Conservation (phyloP, 129 eudicot species). For the Calendula officinalis region DNA sequence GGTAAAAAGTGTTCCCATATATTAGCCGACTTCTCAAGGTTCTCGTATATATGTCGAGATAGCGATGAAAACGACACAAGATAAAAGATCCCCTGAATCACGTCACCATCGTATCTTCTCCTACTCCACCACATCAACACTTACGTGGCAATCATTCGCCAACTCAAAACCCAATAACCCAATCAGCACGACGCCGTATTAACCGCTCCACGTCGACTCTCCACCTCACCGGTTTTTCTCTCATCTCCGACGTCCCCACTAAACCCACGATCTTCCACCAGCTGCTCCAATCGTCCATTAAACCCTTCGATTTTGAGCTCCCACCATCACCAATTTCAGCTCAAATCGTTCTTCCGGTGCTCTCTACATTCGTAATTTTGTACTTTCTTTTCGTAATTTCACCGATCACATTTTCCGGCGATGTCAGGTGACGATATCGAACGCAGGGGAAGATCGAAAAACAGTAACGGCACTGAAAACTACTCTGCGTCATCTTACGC, state of each 20-base stretch:
- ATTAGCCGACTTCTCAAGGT: too few species aligned
- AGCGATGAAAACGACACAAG: not conserved
- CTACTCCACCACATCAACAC: slow-evolving; percentile 14
- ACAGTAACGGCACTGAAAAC: slow-evolving; percentile 6
- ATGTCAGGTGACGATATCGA: slow-evolving; percentile 48
- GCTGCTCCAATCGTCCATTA: slow-evolving; percentile 7
- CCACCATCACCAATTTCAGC: not conserved
- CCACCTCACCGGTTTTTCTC: not conserved
- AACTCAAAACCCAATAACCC: slow-evolving; percentile 11
- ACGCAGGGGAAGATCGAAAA: slow-evolving; percentile 33
- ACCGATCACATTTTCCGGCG: not conserved
- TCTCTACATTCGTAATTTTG: not conserved
- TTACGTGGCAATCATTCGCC: slow-evolving; percentile 26
- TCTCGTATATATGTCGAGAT: not conserved
- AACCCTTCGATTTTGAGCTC: not conserved
- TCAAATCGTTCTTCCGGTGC: not conserved
- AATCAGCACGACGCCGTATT: slow-evolving; percentile 11
- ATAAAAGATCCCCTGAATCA: slow-evolving; percentile 2
- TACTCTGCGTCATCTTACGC: slow-evolving; percentile 24
- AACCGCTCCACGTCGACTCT: slow-evolving; percentile 10
- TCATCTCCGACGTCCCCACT: slow-evolving; percentile 4
- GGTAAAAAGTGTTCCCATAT: too few species aligned
- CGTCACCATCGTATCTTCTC: slow-evolving; percentile 20
- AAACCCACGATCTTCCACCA: slow-evolving; percentile 10
- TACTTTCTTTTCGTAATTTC: not conserved